Evolutionary conservation across 768 basidiomycete genomes (phyloP).

Genomic region (Leccinum imitatum): DNA sequence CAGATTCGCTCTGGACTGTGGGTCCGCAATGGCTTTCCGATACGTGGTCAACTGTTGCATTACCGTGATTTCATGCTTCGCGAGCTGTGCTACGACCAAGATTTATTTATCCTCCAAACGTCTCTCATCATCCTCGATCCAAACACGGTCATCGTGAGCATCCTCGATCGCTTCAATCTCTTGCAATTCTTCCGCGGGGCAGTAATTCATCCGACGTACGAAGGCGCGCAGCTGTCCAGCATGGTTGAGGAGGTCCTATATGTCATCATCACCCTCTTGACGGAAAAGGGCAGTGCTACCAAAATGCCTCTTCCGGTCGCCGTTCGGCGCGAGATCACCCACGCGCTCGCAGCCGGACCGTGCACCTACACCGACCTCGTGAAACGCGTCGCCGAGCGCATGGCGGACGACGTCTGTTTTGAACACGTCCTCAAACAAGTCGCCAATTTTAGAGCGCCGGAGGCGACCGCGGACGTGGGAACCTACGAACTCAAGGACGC

Average conservation of each 20-base stretch:
- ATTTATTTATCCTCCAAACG: slow-evolving; percentile 86
- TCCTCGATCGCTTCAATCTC: slow-evolving; percentile 89
- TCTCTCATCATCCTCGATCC: slow-evolving; percentile 79
- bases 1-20: slow-evolving; percentile 94
- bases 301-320: slow-evolving; percentile 61
- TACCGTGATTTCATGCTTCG: slow-evolving; percentile 96
- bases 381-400: slow-evolving; percentile 87
- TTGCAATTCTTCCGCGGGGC: slow-evolving; percentile 74
- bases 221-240: slow-evolving; percentile 65
- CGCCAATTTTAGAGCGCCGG: slow-evolving; percentile 80
- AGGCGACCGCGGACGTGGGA: slow-evolving; percentile 74
- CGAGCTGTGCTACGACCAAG: slow-evolving; percentile 96
- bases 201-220: slow-evolving; percentile 55
- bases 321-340: slow-evolving; percentile 83
- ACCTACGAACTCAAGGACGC: slow-evolving; percentile 88
- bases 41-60: slow-evolving; percentile 91
- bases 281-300: slow-evolving; percentile 74
- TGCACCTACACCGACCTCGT: slow-evolving; percentile 89
- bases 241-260: slow-evolving; percentile 94
- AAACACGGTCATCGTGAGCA: slow-evolving; percentile 73
- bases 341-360: slow-evolving; percentile 84
- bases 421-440: slow-evolving; percentile 77
- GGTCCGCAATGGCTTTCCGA: slow-evolving; percentile 96
- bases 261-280: slow-evolving; percentile 82
- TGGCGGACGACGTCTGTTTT: slow-evolving; percentile 81